Evolutionary conservation across 2,329 filamentous ascomycete species (phyloP).

Genomic region (Lasiodiplodia gonubiensis): DNA sequence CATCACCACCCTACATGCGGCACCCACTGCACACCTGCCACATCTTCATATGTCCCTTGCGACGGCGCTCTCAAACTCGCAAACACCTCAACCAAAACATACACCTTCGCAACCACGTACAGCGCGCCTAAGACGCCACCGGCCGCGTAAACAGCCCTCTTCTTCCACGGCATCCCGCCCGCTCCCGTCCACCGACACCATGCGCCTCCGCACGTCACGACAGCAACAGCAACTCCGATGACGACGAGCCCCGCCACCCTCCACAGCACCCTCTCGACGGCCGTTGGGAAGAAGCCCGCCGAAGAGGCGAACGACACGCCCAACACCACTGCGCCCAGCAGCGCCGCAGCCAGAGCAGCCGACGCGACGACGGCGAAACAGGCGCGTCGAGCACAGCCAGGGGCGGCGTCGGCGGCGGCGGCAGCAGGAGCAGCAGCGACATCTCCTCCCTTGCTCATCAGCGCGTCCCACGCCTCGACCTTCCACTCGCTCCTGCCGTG

Average conservation of each 20-base stretch:
- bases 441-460: neutral
- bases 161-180: neutral
- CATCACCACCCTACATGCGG: constrained; percentile 28
- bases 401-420: no score
- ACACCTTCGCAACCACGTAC: constrained; percentile 6
- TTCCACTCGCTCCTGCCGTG: neutral
- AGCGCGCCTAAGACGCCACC: neutral
- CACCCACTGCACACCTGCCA: constrained; percentile 17
- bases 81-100: constrained; percentile 25
- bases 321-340: neutral
- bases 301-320: constrained; percentile 9
- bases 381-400: neutral
- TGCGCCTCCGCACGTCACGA: neutral
- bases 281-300: constrained; percentile 32
- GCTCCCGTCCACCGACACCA: neutral
- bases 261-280: constrained; percentile 36
- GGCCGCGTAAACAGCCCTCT: neutral
- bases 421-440: no score
- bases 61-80: constrained; percentile 24
- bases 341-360: neutral
- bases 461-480: neutral
- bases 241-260: neutral
- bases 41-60: constrained; percentile 12
- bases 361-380: neutral
- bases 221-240: neutral